Evolutionary conservation across 176 grass and related monocot genomes (phyloP), one percentile per base, ranked within the genome.

Genomic region (Metroxylon sagu): DNA sequence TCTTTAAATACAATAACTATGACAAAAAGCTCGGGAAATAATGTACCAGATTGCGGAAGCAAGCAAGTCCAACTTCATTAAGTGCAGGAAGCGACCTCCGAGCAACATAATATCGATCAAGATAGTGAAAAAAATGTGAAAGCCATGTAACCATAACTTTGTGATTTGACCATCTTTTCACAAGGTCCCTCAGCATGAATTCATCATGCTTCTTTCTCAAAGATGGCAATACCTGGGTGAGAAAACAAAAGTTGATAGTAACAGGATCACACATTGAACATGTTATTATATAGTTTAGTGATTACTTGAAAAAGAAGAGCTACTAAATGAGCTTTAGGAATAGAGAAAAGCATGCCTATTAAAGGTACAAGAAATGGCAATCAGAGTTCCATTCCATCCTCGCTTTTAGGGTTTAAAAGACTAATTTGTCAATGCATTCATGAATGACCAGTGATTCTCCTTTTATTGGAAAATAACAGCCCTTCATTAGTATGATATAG

Each of bases 121-220:
- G 88, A 63, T 98, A 98, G 68, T 85, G 25, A 48, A 98, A 93
- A 62, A 89, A 92, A 23, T 84, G 85, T 49, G 82, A 92, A 5
- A 98, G 79, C 87, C 94, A 93, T 50, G 84, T 77, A 69, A 85
- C 84, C 88, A 98, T 98, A 48, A 93, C 67, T 82, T 89, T 93
- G 74, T 98, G 94, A 80, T 93, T 98, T 49, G 60, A 69, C 94
- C 88, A 98, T 77, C 88, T 89, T 53, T 71, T 79, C 14, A 88
- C 80, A 53, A 98, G 71, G 60, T 98, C 88, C 58, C 79, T 92
- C 39, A 98, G 21, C 88, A 93, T 98, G 70, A 80, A 98, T 49
- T 83, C 88, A 6, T 92, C 78, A 29, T 98, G 88, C 54, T 98
- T 92, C 60, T 85, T 84, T 80, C 85, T 85, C 78, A 98, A 69